Evolutionary conservation across 2,329 filamentous ascomycete genomes (phyloP).

Genomic region (Septoria petroselini): DNA sequence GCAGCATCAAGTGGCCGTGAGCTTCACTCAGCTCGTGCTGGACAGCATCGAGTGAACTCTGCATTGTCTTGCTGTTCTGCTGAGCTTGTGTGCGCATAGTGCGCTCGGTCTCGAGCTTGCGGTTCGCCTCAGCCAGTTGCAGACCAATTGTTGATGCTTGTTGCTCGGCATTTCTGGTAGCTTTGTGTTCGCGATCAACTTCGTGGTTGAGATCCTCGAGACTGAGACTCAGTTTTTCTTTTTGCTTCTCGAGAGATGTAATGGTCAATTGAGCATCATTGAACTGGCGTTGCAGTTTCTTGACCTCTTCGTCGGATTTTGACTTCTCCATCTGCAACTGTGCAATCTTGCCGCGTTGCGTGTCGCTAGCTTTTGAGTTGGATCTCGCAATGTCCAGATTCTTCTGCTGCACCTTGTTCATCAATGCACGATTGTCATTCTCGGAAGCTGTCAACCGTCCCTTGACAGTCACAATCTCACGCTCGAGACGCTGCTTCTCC

Average conservation of each 20-base stretch:
- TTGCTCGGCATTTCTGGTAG: conserved; percentile 86
- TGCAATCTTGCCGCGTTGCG: conserved; percentile 70
- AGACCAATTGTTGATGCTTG: conserved; percentile 73
- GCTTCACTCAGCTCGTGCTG: conserved; percentile 79
- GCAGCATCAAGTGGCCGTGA: conserved; percentile 71
- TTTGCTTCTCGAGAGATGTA: conserved; percentile 84
- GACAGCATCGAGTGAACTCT: conserved; percentile 72
- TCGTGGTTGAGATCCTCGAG: conserved; percentile 93
- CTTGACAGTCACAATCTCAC: conserved; percentile 86
- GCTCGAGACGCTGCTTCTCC: conserved; percentile 86
- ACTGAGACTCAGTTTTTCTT: conserved; percentile 84
- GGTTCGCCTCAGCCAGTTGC: conserved; percentile 84
- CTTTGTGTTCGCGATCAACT: conserved; percentile 83
- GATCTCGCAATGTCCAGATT: conserved; percentile 93
- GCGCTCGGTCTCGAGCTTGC: conserved; percentile 84
- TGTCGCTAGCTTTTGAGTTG: conserved; percentile 79
- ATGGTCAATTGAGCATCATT: conserved; percentile 80
- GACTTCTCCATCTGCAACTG: conserved; percentile 79
- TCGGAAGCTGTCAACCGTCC: conserved; percentile 87
- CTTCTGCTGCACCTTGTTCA: conserved; percentile 97
- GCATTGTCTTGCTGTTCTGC: conserved; percentile 75
- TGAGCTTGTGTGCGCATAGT: conserved; percentile 84
- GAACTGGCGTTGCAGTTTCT: conserved; percentile 76
- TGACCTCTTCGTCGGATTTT: conserved; percentile 77
- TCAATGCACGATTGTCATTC: conserved; percentile 89